phyloP scores from a whole-genome alignment of 352 stramenopile genomes.

The Thalassiosira sp. region DNA sequence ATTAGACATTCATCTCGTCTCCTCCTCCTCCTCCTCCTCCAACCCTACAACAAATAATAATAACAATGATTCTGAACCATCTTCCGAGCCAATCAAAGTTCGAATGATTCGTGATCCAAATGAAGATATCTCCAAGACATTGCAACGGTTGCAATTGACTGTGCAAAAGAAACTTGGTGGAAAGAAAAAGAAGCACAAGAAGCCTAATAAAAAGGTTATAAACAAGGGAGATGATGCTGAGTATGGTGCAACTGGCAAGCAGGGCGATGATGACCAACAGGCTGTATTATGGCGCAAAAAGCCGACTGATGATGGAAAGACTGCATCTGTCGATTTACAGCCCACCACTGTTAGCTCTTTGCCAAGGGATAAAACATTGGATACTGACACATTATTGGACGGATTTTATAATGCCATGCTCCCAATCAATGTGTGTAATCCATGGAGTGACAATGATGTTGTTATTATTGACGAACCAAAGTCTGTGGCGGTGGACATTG shows the following conservation, averaged over 20 bases:
- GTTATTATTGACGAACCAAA: too few relatives aligned
- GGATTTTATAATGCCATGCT: not conserved
- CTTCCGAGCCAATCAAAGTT: slow-evolving; percentile 11
- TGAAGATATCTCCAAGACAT: slow-evolving; percentile 37
- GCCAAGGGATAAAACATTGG: too few relatives aligned
- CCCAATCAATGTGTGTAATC: slow-evolving; percentile 17
- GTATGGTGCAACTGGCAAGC: not conserved
- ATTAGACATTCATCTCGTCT: slow-evolving; percentile 34
- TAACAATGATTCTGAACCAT: not conserved
- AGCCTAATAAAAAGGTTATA: too few relatives aligned
- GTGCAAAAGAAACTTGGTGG: slow-evolving; percentile 47
- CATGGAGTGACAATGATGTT: not conserved
- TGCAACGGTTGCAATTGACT: slow-evolving; percentile 50
- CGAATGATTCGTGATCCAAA: slow-evolving; percentile 43
- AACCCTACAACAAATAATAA: too few relatives aligned
- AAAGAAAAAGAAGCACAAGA: slow-evolving; percentile 14
- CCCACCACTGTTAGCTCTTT: too few relatives aligned
- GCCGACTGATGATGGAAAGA: slow-evolving; percentile 4
- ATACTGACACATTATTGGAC: slow-evolving; percentile 13
- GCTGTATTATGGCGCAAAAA: slow-evolving; percentile 13
- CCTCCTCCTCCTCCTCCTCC: too few relatives aligned
- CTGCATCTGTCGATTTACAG: not conserved
- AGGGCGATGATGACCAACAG: not conserved
- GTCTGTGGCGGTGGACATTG: not conserved
- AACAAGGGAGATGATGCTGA: slow-evolving; percentile 3